Base-by-base conservation (phyloP, 139 green algal species). In the Picocystis salinarum region DNA sequence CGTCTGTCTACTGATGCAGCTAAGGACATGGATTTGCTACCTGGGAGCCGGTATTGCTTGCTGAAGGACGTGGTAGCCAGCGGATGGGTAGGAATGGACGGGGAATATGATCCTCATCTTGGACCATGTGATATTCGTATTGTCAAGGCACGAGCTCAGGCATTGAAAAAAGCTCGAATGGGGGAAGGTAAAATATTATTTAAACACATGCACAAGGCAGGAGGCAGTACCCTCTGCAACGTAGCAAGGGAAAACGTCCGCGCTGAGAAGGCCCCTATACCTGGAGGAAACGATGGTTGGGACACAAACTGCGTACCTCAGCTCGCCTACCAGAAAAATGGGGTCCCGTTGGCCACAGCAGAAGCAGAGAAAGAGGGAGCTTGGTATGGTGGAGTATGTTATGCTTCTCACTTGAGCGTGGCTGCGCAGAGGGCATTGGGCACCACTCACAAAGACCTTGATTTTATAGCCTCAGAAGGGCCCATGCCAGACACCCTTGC, bases 201-300 rank as follows among this genome's bases (percentile, higher is more conserved):
- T 30, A 51, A 51, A 18, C 44, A 51, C 44, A 19, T 39, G 24
- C 44, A 51, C 24, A 51, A 51, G 44, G 44, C 44, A 15, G 44
- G 44, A 5, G 44, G 44, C 24, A 51, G 29, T 5, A 51, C 25
- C 5, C 44, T 51, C 15, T 51, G 44, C 44, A 5, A 5, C 22
- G 5, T 42, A 6, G 44, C 44, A 5, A n/a, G 22, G 9, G 10
- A 24, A 44, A 13, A 40, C 22, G 19, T 48, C 9, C 19, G 33
- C 41, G 34, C 41, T 17, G 41, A 39, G 41, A 33, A 37, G 13
- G 31, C 19, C 41, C 20, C 17, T 15, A 9, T 6, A 7, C 41
- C 23, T 6, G 25, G n/a, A 7, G 9, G 6, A 24, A 45, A 15
- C 6, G 7, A 44, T 7, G 7, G 11, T 13, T 48, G 41, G 41